phyloP scores from a whole-genome alignment of 192 early-diverging fungal genomes.

The Mortierella hygrophila region DNA sequence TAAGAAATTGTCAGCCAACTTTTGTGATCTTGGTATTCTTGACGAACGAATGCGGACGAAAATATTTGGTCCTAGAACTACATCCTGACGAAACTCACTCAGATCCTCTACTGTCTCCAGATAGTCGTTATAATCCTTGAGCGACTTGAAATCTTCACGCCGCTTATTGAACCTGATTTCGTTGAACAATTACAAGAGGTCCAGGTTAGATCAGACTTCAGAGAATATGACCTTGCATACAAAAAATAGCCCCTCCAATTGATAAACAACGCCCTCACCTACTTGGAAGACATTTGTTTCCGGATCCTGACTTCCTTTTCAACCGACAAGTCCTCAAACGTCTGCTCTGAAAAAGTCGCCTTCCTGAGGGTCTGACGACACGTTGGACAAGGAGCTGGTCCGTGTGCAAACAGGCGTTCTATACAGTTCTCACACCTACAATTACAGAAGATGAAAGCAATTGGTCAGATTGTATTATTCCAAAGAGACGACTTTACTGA shows the following conservation, averaged over 20 bases:
- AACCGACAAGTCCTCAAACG: slow-evolving; percentile 94
- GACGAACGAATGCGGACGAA: background rate
- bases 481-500: background rate
- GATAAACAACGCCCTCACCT: slow-evolving; percentile 8
- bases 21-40: background rate
- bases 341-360: slow-evolving; percentile 86
- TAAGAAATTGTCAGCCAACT: background rate
- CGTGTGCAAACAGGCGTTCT: slow-evolving; percentile 83
- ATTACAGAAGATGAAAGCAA: background rate
- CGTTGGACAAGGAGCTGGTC: slow-evolving; percentile 92
- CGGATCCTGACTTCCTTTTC: slow-evolving; percentile 94
- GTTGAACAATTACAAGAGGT: background rate
- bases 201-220: background rate
- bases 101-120: slow-evolving; percentile 92
- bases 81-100: slow-evolving; percentile 59
- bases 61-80: background rate
- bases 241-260: background rate
- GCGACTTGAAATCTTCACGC: slow-evolving; percentile 85
- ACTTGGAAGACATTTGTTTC: slow-evolving; percentile 78
- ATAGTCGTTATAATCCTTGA: slow-evolving; percentile 90
- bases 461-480: background rate
- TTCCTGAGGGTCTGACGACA: slow-evolving; percentile 87
- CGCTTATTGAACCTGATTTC: slow-evolving; percentile 85
- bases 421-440: slow-evolving; percentile 93
- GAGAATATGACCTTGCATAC: background rate